phyloP scores from a whole-genome alignment of 2,329 filamentous ascomycete genomes.

The Aspergillus chevalieri region DNA sequence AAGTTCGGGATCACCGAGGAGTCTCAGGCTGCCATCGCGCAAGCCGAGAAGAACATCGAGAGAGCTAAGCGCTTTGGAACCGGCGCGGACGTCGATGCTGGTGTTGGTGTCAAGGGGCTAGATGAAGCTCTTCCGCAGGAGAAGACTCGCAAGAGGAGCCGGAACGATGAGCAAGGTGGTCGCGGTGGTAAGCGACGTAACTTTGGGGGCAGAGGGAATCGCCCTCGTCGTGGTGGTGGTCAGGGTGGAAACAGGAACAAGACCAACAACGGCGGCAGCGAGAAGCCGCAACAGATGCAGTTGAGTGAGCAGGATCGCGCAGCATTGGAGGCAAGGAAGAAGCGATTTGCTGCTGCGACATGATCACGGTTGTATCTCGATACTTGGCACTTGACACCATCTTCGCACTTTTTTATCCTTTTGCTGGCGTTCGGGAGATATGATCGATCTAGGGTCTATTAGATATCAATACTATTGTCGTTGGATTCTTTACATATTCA shows the following conservation, averaged over 20 bases:
- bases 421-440: conserved; percentile 20
- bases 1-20: conserved; percentile 44
- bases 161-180: conserved; percentile 31
- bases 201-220: conserved; percentile 28
- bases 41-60: conserved; percentile 40
- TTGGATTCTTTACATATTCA: background rate
- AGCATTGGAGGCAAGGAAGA: conserved; percentile 44
- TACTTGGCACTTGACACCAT: conserved; percentile 1
- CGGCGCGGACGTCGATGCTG: conserved; percentile 14
- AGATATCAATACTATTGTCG: background rate
- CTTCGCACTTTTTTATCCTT: conserved; percentile 9
- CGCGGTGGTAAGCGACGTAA: conserved; percentile 39
- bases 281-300: conserved; percentile 2
- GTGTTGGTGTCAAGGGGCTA: conserved; percentile 33
- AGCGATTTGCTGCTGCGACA: conserved; percentile 37
- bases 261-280: conserved; percentile 13
- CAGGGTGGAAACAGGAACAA: conserved; percentile 16
- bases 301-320: conserved; percentile 37
- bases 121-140: conserved; percentile 43
- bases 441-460: background rate
- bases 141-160: conserved; percentile 35
- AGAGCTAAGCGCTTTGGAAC: conserved; percentile 44
- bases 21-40: conserved; percentile 30
- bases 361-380: conserved; percentile 9
- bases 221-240: conserved; percentile 14